Evolutionary conservation across 176 grass and related monocot species (phyloP).

Genomic region (Carex littledalei): DNA sequence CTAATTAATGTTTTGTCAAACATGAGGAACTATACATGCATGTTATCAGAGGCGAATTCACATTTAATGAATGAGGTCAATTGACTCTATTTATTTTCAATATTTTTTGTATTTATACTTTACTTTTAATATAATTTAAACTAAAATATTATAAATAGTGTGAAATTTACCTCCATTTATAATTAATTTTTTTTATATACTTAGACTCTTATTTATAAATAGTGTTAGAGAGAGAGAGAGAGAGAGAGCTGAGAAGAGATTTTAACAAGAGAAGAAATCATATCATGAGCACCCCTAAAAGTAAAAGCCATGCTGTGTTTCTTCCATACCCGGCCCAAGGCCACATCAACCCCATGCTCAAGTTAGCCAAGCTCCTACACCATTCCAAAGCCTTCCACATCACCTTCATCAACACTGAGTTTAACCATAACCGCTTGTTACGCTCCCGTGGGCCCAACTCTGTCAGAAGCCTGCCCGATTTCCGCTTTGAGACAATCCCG

Average conservation of each 20-base stretch:
- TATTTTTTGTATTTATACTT: too few species aligned
- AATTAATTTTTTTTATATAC: too few species aligned
- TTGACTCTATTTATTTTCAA: too few species aligned
- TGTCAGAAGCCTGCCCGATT: constrained; percentile 14
- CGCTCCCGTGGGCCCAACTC: constrained; percentile 20
- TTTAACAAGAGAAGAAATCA: background rate
- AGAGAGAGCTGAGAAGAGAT: background rate
- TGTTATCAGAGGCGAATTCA: too few species aligned
- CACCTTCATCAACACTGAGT: constrained; percentile 66
- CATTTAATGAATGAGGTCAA: too few species aligned
- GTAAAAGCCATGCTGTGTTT: constrained; percentile 34
- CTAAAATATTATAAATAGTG: too few species aligned
- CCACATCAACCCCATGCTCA: constrained; percentile 61
- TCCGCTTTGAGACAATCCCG: constrained; percentile 49
- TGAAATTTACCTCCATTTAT: too few species aligned
- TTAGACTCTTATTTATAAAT: too few species aligned
- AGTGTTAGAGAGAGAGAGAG: background rate
- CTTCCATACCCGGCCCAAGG: constrained; percentile 68
- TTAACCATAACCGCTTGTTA: constrained; percentile 55
- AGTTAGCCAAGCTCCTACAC: constrained; percentile 42
- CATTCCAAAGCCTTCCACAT: constrained; percentile 43
- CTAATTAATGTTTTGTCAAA: too few species aligned
- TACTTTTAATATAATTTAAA: too few species aligned
- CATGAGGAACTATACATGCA: too few species aligned
- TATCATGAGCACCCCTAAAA: background rate